phyloP scores from a whole-genome alignment of 2,329 filamentous ascomycete species.

The Alternaria incomplexa region DNA sequence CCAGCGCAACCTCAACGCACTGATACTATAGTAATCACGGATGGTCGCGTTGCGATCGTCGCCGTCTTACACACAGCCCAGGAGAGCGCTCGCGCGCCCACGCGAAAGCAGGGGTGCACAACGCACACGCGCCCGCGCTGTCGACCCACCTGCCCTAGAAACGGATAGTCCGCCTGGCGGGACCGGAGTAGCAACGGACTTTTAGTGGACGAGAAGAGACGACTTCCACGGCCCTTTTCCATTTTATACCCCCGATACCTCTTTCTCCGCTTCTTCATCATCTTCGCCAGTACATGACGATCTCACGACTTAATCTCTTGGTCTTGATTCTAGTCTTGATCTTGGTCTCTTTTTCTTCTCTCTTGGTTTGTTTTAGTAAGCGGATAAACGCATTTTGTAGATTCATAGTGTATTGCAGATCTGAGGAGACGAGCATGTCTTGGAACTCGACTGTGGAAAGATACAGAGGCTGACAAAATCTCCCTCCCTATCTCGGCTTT shows the following conservation, averaged over 20 bases:
- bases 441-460: constrained; percentile 12
- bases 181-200: constrained; percentile 1
- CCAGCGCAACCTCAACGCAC: constrained; percentile 58
- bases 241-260: constrained; percentile 40
- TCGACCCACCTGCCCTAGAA: constrained; percentile 2
- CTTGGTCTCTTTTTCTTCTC: background rate
- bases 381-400: constrained; percentile 9
- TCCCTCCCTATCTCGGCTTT: background rate
- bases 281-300: constrained; percentile 25
- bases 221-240: constrained; percentile 20
- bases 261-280: constrained; percentile 21
- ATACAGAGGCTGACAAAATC: background rate
- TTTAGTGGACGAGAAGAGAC: constrained; percentile 7
- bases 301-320: constrained; percentile 27
- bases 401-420: constrained; percentile 9
- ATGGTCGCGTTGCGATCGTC: background rate
- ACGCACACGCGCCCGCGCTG: constrained; percentile 2
- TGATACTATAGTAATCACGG: constrained; percentile 49
- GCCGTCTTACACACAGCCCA: background rate
- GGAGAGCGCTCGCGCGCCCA: background rate
- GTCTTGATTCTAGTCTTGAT: constrained; percentile 1
- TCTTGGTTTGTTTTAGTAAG: constrained; percentile 6
- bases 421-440: background rate
- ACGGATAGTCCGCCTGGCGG: background rate
- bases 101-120: background rate